Percentiles rank a stretch among this genome's conserved stretches.
Conservation (phyloP, 371 early-diverging fungal genomes). For the Mortierella sp. region DNA sequence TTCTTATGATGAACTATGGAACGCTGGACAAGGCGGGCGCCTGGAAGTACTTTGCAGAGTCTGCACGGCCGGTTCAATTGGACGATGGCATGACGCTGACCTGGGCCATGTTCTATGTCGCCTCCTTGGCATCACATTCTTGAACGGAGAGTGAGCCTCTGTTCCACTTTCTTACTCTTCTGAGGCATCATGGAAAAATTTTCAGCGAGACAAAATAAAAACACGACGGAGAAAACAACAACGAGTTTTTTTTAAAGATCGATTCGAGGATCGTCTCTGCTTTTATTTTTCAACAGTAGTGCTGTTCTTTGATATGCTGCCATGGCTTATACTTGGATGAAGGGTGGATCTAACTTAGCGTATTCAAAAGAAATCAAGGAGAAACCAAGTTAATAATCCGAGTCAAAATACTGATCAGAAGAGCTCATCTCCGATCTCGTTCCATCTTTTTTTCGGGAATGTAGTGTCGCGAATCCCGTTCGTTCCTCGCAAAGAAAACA, state of each 20-base stretch:
- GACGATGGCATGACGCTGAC: constrained; percentile 76
- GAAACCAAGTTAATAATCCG: neutral
- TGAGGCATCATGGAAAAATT: neutral
- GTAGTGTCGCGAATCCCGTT: neutral
- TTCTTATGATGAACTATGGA: constrained; percentile 70
- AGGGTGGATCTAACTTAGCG: neutral
- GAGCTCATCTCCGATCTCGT: neutral
- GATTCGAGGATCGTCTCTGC: constrained; percentile 3
- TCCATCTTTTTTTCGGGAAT: neutral
- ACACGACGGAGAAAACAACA: neutral
- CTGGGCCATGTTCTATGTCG: constrained; percentile 70
- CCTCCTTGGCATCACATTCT: constrained; percentile 55
- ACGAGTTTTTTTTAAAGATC: neutral
- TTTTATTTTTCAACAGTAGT: neutral
- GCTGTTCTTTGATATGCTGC: neutral
- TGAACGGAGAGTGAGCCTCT: neutral
- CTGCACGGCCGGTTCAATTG: constrained; percentile 25
- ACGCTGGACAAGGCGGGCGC: constrained; percentile 62
- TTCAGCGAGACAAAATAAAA: neutral
- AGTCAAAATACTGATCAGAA: neutral
- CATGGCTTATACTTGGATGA: neutral
- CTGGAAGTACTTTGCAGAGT: constrained; percentile 58
- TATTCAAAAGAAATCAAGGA: neutral
- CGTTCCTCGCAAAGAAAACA: neutral
- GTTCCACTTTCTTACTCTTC: too few relatives aligned